Evolutionary conservation across 2,329 filamentous ascomycete genomes (phyloP).

Genomic region (Diaporthe amygdali): DNA sequence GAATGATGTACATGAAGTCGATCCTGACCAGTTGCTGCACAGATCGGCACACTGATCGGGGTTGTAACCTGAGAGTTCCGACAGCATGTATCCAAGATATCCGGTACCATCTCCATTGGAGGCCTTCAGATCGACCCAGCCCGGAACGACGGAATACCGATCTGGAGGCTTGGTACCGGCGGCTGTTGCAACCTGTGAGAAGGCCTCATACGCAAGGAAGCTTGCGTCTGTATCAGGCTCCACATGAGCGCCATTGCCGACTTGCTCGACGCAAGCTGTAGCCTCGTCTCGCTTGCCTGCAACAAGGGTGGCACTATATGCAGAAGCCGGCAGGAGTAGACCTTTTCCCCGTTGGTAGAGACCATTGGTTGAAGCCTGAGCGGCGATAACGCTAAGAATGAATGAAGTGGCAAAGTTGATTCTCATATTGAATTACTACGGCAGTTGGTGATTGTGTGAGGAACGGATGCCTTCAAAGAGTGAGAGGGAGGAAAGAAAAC

Average conservation of each 20-base stretch:
- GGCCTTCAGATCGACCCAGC: conserved; percentile 23
- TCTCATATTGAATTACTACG: background rate
- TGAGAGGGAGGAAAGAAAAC: background rate
- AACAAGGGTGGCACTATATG: background rate
- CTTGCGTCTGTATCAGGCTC: background rate
- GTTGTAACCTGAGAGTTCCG: conserved; percentile 18
- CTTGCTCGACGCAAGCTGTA: conserved; percentile 19
- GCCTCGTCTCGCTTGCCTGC: background rate
- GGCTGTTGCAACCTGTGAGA: conserved; percentile 4
- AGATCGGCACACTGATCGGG: conserved; percentile 22
- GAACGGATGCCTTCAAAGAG: background rate
- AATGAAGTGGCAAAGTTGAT: background rate
- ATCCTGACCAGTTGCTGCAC: conserved; percentile 20
- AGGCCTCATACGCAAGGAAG: conserved; percentile 15
- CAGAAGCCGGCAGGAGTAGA: background rate
- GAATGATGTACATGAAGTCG: conserved; percentile 20
- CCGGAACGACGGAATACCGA: conserved; percentile 19
- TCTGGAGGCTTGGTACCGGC: conserved; percentile 10
- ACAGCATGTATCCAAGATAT: conserved; percentile 26
- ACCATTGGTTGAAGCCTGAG: background rate
- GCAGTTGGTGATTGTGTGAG: background rate
- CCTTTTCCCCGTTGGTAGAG: background rate
- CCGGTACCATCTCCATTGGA: background rate
- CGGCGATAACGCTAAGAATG: background rate
- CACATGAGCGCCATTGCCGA: conserved; percentile 25